These are phyloP conservation scores for Alternaria sp. DNA, from an alignment of 2,329 filamentous ascomycete genomes.

Conservation along the genomic window DNA sequence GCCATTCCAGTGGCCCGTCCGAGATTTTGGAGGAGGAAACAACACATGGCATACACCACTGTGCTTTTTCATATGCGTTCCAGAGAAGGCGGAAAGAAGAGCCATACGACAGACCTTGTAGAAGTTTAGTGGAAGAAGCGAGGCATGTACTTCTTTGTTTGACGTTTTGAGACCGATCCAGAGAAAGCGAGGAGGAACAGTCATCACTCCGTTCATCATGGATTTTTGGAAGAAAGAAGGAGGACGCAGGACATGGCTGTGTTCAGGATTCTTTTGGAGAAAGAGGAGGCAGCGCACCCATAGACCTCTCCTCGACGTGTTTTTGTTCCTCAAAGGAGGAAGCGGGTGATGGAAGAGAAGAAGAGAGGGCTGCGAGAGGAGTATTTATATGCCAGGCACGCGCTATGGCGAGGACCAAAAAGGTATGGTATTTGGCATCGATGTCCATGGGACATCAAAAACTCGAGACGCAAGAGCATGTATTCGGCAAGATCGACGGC, in stretches of 20 bases:
- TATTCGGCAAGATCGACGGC: not conserved
- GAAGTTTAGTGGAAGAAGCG: not conserved
- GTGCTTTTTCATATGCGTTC: not conserved
- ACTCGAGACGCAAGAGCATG: not conserved
- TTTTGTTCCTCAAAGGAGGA: not conserved
- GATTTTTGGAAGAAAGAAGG: not conserved
- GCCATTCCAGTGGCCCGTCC: not conserved
- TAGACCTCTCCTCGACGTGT: not conserved
- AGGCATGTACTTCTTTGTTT: fast-evolving
- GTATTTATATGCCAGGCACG: not conserved
- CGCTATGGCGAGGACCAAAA: not conserved
- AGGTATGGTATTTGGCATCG: not conserved
- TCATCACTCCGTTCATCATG: too few relatives aligned
- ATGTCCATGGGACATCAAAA: not conserved
- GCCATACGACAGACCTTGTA: not conserved
- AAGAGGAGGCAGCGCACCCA: not conserved
- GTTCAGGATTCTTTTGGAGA: not conserved
- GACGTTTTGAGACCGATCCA: not conserved
- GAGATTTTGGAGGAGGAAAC: not conserved
- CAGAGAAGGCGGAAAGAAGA: not conserved
- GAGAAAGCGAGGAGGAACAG: not conserved
- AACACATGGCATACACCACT: not conserved
- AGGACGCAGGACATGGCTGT: not conserved
- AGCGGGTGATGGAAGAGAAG: not conserved
- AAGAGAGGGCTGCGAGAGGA: not conserved